Base-by-base conservation (phyloP, 345 rosid genomes). In the Nephelium lappaceum region DNA sequence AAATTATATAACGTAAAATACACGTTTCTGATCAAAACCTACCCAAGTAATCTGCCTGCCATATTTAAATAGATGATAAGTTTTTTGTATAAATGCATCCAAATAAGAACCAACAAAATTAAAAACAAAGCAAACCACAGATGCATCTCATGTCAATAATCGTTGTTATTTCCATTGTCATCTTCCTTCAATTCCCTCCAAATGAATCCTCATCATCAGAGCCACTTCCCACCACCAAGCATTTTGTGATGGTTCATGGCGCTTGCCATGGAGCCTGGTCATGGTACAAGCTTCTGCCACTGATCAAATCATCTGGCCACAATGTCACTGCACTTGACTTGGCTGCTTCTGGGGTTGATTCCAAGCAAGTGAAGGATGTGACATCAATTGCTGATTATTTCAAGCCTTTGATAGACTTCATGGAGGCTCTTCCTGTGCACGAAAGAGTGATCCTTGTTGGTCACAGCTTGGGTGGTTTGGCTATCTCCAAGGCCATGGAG, bases 261-360 rank as follows among this genome's bases (percentile, higher is more conserved):
- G 27, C 86, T 2, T 55, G 85, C 76, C 86, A 81, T 39, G 90
- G 90, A 6, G 90, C 85, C 4, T 85, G 88, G 85, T 83, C 85
- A 0, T 87, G 86, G 90, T 87, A 71, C 80, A 85, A 83, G 79
- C 42, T 85, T 27, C 67, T 74, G 27, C 43, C 80, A 0, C 38
- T 87, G 9, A 67, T 87, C 16, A 77, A 76, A 64, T 81, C 85
- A 23, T 72, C 81, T 0, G 82, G 82, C 31, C 82, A 81, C 63
- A 73, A 11, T n/a, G 83, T 83, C 25, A 87, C 86, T 0, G 78
- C 89, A 2, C 67, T 51, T 5, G 89, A 87, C 77, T 69, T 84
- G 67, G 87, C 86, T 0, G 85, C 85, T 73, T 87, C 86, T 3
- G 87, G 87, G 60, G 64, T 84, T 4, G 81, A 87, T 36, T 76